phyloP scores from a whole-genome alignment of 177 flowering plant genomes.

The Vitis hybrid region DNA sequence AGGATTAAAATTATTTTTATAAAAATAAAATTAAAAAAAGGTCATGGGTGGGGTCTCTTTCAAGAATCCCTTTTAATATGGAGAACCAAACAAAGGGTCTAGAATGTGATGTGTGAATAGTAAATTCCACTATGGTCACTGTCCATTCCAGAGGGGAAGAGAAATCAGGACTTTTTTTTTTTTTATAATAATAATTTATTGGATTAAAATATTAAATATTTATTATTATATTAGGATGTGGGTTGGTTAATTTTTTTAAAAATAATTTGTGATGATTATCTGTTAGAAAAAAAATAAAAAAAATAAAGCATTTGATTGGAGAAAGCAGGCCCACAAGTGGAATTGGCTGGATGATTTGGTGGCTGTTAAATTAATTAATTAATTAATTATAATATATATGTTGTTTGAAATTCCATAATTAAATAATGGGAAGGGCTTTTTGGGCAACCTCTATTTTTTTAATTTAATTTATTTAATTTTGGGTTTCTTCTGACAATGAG shows the following conservation, averaged over 20 bases:
- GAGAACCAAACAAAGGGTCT: slow-evolving; percentile 28
- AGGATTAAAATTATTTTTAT: background rate
- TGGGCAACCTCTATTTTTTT: slow-evolving; percentile 11
- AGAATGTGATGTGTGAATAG: slow-evolving; percentile 25
- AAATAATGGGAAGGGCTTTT: slow-evolving; percentile 9
- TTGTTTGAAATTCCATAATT: background rate
- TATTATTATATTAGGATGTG: slow-evolving; percentile 10
- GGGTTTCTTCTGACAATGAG: background rate
- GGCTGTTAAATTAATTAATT: background rate
- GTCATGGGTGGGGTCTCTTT: slow-evolving; percentile 7
- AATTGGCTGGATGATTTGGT: slow-evolving; percentile 19
- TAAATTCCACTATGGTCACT: slow-evolving; percentile 18
- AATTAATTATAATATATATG: background rate
- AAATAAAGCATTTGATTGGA: background rate
- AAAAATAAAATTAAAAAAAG: background rate
- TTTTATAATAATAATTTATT: background rate
- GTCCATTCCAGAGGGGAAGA: slow-evolving; percentile 8
- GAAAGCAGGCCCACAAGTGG: slow-evolving; percentile 29
- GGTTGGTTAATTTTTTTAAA: slow-evolving; percentile 6
- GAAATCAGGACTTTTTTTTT: background rate
- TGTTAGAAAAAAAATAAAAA: slow-evolving; percentile 4
- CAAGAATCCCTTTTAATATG: slow-evolving; percentile 24
- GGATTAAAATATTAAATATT: background rate
- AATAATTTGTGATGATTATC: slow-evolving; percentile 26
- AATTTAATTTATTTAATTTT: background rate